These are phyloP conservation scores for Cladosporium sp. DNA, from an alignment of 2,329 filamentous ascomycete genomes.

Conservation along the genomic window DNA sequence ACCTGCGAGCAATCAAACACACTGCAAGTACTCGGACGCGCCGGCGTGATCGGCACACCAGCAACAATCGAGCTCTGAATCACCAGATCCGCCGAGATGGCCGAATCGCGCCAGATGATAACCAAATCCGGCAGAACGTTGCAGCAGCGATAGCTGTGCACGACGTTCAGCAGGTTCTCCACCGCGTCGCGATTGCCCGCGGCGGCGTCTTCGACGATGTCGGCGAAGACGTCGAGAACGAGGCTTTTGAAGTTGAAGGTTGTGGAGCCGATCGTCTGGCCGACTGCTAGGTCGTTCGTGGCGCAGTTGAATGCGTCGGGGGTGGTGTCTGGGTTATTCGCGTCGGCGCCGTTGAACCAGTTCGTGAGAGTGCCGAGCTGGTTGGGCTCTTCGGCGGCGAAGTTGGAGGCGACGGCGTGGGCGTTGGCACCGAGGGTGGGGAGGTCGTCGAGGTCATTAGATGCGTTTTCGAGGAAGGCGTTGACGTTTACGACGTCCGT, in stretches of 20 bases:
- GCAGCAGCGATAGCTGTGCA: conserved; percentile 22
- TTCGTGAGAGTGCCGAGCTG: conserved; percentile 18
- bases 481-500: conserved; percentile 51
- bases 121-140: conserved; percentile 20
- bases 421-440: conserved; percentile 14
- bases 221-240: conserved; percentile 18
- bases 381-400: conserved; percentile 18
- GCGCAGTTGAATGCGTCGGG: conserved; percentile 17
- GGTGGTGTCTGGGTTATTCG: neutral
- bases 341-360: neutral
- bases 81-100: neutral
- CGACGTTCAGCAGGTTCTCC: conserved; percentile 14
- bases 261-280: conserved; percentile 1
- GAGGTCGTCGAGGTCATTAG: neutral
- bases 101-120: conserved; percentile 13
- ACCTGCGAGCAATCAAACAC: neutral
- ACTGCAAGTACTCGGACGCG: neutral
- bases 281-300: conserved; percentile 6
- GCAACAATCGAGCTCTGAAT: neutral
- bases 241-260: conserved; percentile 16
- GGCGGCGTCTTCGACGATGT: conserved; percentile 11
- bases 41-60: neutral
- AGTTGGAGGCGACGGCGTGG: neutral
- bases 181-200: conserved; percentile 9
- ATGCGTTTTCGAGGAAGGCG: conserved; percentile 51